phyloP scores from a whole-genome alignment of 2,329 filamentous ascomycete species.

The Fusarium sp. region DNA sequence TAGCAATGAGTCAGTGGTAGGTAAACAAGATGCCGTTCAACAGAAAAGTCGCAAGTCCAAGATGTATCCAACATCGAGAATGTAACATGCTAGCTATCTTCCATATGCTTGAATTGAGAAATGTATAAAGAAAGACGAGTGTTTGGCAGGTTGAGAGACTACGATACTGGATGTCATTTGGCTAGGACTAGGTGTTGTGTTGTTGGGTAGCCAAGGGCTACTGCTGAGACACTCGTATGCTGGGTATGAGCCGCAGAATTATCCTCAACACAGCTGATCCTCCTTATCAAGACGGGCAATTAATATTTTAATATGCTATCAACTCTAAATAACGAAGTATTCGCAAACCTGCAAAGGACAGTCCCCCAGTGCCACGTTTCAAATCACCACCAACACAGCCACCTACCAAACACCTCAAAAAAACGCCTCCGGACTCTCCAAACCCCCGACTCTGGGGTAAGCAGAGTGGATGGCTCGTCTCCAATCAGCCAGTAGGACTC shows the following conservation, averaged over 20 bases:
- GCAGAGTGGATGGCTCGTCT: slow-evolving; percentile 8
- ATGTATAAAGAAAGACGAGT: too few species aligned
- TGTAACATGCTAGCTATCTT: too few species aligned
- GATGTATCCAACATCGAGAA: too few species aligned
- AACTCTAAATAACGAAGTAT: background rate
- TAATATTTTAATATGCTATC: too few species aligned
- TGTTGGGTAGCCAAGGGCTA: background rate
- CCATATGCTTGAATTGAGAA: too few species aligned
- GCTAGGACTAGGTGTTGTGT: too few species aligned
- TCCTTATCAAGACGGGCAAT: background rate
- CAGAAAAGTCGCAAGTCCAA: background rate
- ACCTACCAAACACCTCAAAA: background rate
- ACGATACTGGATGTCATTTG: too few species aligned
- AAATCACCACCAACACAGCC: background rate
- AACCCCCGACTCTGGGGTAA: slow-evolving; percentile 7
- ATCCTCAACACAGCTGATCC: background rate
- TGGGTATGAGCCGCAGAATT: background rate
- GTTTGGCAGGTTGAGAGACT: too few species aligned
- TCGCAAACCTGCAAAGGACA: background rate
- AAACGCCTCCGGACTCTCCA: background rate
- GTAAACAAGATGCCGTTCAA: background rate
- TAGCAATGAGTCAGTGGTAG: background rate
- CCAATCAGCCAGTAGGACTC: slow-evolving; percentile 2
- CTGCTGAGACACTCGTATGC: background rate
- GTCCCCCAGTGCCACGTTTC: background rate